Conservation (phyloP, 1,284 basidiomycete genomes). For the Mycosarcoma mackinlayi region DNA sequence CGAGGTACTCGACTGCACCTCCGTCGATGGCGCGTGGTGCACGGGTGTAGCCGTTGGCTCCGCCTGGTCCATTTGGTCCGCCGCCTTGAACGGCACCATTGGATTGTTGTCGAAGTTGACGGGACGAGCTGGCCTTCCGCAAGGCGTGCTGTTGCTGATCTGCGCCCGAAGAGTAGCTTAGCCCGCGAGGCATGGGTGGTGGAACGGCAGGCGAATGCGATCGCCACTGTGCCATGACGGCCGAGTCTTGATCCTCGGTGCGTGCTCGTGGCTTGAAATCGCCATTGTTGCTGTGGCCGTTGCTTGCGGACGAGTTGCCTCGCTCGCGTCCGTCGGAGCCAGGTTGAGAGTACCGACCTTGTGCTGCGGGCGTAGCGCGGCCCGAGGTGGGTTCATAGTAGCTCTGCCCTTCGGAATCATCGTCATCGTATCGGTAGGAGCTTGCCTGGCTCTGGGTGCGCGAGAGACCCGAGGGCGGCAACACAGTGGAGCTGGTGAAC, state of each 20-base stretch:
- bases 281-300: not conserved
- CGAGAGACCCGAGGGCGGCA: constrained; percentile 30
- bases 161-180: constrained; percentile 36
- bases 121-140: constrained; percentile 55
- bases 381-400: constrained; percentile 41
- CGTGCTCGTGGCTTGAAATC: constrained; percentile 51
- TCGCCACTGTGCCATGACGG: constrained; percentile 61
- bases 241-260: constrained; percentile 61
- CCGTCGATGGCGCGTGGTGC: constrained; percentile 26
- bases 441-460: constrained; percentile 52
- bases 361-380: constrained; percentile 46
- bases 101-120: constrained; percentile 48
- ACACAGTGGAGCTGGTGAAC: constrained; percentile 13
- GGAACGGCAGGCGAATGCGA: constrained; percentile 55
- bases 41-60: not conserved
- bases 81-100: constrained; percentile 6
- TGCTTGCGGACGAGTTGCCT: constrained; percentile 34
- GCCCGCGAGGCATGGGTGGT: constrained; percentile 49
- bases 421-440: constrained; percentile 42
- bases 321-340: constrained; percentile 53
- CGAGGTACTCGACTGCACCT: constrained; percentile 48
- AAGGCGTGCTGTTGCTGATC: constrained; percentile 52
- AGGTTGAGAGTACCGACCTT: constrained; percentile 52
- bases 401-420: constrained; percentile 31
- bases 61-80: no score